Evolutionary conservation across 2,329 filamentous ascomycete species (phyloP), one percentile per base, ranked within the genome.

Genomic region (Fusarium humuli): DNA sequence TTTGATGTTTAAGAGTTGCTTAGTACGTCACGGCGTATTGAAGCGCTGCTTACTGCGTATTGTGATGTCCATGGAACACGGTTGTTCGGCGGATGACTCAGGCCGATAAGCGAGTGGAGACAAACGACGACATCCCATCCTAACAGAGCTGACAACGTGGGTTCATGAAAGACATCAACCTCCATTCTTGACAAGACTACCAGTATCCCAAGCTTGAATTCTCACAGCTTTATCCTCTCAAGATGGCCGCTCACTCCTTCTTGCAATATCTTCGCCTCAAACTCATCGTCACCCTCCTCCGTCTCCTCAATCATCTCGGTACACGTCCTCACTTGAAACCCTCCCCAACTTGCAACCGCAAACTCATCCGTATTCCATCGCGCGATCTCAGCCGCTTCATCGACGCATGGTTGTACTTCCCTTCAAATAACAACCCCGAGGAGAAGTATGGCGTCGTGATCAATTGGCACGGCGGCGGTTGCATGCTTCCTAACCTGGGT

Each of bases 401-500:
- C 22, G 59, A 70, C 1, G 74, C 70, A 0, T 78, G 77, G 69
- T n/a, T 79, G 6, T 79, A 80, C 54, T 61, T 70, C 7, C 73
- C 70, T 0, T 50, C 46, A 2, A 44, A 54, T 11, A 56, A 65
- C 8, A 41, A 64, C 18, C 27, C 53, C 1, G 18, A 1, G 1
- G 12, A 13, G 1, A 37, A 44, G 3, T 18, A 18, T 3, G 73
- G 78, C 9, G 71, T 81, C 0, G 62, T 83, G 12, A 47, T 70
- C 25, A 83, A 82, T 54, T 82, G 77, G 55, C 73, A 78, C 29
- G 79, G 79, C 16, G 76, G 81, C 22, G 80, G 77, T 2, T 79
- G 76, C 23, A 74, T 77, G 2, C 72, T 80, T 10, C 76, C 77
- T 3, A 63, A 78, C n/a, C 77, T 82, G 44, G 82, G 82, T 46